phyloP scores from a whole-genome alignment of 257 asterid genomes.

The Nicotiana paniculata region DNA sequence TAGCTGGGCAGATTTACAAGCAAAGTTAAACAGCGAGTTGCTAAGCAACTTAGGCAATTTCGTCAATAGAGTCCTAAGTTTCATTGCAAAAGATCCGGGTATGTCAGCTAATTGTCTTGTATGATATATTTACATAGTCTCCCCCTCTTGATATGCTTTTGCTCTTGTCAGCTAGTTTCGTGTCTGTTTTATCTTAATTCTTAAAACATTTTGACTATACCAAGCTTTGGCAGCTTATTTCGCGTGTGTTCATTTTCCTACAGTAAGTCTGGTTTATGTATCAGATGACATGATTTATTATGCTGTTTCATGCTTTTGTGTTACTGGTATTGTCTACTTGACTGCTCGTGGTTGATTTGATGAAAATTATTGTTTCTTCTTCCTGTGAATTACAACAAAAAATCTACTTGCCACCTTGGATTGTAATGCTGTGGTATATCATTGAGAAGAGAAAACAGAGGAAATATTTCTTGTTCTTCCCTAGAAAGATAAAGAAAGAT shows the following conservation, averaged over 20 bases:
- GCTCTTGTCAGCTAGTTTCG: background rate
- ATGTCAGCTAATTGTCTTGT: background rate
- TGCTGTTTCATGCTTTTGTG: background rate
- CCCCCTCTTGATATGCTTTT: background rate
- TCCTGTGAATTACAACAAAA: background rate
- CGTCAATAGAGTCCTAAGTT: constrained; percentile 80
- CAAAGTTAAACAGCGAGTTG: constrained; percentile 72
- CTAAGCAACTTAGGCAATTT: constrained; percentile 81
- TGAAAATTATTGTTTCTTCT: background rate
- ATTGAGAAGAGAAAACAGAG: background rate
- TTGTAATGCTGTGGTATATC: background rate
- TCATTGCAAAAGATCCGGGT: constrained; percentile 85
- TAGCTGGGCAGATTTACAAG: constrained; percentile 88
- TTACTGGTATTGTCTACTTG: background rate
- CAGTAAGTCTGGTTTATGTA: background rate
- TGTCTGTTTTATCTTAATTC: background rate
- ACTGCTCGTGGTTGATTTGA: background rate
- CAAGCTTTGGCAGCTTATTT: background rate
- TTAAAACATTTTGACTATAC: background rate
- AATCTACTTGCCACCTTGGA: background rate
- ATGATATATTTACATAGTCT: background rate
- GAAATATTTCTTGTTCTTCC: background rate
- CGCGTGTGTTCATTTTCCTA: background rate
- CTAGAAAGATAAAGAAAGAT: background rate
- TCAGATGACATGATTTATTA: background rate